Percentiles rank a stretch among this genome's conserved stretches.
phyloP scores from a whole-genome alignment of 352 stramenopile genomes.

The Phytophthora boehmeriae region DNA sequence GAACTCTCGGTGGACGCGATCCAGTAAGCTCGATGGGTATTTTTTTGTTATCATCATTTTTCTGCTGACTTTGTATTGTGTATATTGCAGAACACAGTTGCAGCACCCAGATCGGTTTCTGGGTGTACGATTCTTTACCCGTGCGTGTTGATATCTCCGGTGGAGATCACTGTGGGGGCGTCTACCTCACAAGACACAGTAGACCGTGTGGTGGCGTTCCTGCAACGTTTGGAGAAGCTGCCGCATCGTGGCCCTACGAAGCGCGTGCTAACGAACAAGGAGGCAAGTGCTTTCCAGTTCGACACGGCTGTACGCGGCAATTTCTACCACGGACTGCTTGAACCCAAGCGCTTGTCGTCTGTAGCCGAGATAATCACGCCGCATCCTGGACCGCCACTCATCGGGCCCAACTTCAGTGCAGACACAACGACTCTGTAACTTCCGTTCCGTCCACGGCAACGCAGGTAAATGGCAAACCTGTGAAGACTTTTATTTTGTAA shows the following conservation, averaged over 20 bases:
- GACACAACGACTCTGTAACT: slow-evolving; percentile 47
- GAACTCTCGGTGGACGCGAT: slow-evolving; percentile 61
- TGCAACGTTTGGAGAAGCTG: slow-evolving; percentile 61
- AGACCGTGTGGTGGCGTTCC: slow-evolving; percentile 48
- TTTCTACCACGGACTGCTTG: slow-evolving; percentile 70
- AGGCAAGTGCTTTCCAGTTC: slow-evolving; percentile 70
- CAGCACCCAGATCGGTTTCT: slow-evolving; percentile 57
- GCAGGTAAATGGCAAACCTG: not conserved
- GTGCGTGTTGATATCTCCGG: slow-evolving; percentile 63
- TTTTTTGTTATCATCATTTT: not conserved
- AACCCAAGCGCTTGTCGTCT: slow-evolving; percentile 42
- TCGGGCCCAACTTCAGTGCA: slow-evolving; percentile 29
- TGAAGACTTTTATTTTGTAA: not conserved
- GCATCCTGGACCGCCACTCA: slow-evolving; percentile 44
- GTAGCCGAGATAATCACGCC: slow-evolving; percentile 52
- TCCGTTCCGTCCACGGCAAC: not conserved
- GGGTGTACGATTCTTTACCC: slow-evolving; percentile 75
- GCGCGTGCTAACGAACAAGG: slow-evolving; percentile 57
- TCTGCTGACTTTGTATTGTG: slow-evolving; percentile 2
- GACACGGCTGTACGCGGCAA: slow-evolving; percentile 57
- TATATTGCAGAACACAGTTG: slow-evolving; percentile 35
- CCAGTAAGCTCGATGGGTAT: slow-evolving; percentile 41
- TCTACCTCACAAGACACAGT: slow-evolving; percentile 48
- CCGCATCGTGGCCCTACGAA: slow-evolving; percentile 67
- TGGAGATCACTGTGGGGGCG: slow-evolving; percentile 57